Conservation (phyloP, 768 basidiomycete genomes). For the Leccinum broughii region DNA sequence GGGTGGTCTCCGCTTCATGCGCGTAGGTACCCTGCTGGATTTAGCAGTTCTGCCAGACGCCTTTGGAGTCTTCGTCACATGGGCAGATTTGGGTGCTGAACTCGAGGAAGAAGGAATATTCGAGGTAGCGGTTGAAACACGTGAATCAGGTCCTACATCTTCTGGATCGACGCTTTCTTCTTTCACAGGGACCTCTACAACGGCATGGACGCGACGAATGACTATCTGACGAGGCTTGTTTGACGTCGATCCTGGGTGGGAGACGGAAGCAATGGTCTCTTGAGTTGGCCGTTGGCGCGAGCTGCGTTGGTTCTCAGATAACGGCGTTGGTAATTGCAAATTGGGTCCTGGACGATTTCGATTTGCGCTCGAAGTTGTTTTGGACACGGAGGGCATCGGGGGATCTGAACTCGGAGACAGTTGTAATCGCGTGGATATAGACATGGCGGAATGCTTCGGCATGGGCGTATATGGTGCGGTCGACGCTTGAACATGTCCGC, state of each 20-base stretch:
- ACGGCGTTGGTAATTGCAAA: constrained; percentile 31
- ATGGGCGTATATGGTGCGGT: constrained; percentile 38
- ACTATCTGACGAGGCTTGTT: constrained; percentile 33
- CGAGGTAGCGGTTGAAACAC: constrained; percentile 16
- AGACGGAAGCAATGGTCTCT: background rate
- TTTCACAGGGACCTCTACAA: constrained; percentile 60
- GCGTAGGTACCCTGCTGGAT: constrained; percentile 11
- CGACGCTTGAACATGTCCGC: constrained; percentile 16
- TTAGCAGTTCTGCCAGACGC: constrained; percentile 2
- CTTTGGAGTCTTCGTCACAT: constrained; percentile 15
- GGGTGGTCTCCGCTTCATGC: constrained; percentile 19
- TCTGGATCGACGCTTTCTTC: constrained; percentile 55
- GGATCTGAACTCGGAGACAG: constrained; percentile 25
- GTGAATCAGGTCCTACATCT: constrained; percentile 6
- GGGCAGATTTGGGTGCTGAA: constrained; percentile 9
- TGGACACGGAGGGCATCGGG: constrained; percentile 33
- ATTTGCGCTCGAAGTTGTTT: constrained; percentile 9
- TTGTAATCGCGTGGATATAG: constrained; percentile 29
- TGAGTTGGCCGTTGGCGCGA: constrained; percentile 25
- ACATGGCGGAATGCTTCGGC: constrained; percentile 21
- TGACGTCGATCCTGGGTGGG: constrained; percentile 11
- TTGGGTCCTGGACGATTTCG: constrained; percentile 12
- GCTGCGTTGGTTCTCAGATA: constrained; percentile 31
- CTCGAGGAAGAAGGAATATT: constrained; percentile 15
- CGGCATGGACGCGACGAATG: constrained; percentile 65